Evolutionary conservation across 2,329 filamentous ascomycete genomes (phyloP), one percentile per base, ranked within the genome.

Genomic region (Ilyonectria robusta): DNA sequence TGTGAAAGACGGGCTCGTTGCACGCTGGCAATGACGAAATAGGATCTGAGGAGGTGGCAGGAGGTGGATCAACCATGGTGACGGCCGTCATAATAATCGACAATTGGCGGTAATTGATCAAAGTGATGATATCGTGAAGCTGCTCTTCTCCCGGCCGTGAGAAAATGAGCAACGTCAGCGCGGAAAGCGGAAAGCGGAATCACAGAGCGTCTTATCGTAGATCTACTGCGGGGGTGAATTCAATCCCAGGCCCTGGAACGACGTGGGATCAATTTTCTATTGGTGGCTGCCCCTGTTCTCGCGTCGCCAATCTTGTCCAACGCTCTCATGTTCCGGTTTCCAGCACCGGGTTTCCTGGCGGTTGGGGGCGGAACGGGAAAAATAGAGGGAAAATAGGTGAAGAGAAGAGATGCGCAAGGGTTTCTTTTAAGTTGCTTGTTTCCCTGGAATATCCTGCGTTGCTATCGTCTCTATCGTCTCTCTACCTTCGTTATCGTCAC

Each of bases 231-330:
- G 50, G 31, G 48, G 3, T 17, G 26, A 47, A 26, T 15, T 13
- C 46, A 15, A 33, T n/a, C 26, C n/a, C 26, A 29, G 26, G n/a
- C 19, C 10, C 33, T 9, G 17, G 50, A 3, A 42, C 2, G 40
- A n/a, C n/a, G 29, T 53, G 31, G 31, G 50, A 37, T 21, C n/a
- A 53, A 37, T n/a, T 53, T 35, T 53, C 50, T 21, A 53, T 53
- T 53, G 50, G 50, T 35, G 10, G 44, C 44, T 21, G 9, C 33
- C 50, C 50, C 19, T 19, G 50, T 51, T 35, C 19, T 53, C 50
- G 50, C 31, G n/a, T 53, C 29, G 31, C 11, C 7, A 33, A 35
- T 53, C n/a, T 53, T 5, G 17, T 13, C 33, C 10, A 19, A 21
- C 7, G 3, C n/a, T 13, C 50, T 3, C 10, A 29, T 33, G 48